Evolutionary conservation across 768 basidiomycete genomes (phyloP).

Genomic region (Serendipita vermifera): DNA sequence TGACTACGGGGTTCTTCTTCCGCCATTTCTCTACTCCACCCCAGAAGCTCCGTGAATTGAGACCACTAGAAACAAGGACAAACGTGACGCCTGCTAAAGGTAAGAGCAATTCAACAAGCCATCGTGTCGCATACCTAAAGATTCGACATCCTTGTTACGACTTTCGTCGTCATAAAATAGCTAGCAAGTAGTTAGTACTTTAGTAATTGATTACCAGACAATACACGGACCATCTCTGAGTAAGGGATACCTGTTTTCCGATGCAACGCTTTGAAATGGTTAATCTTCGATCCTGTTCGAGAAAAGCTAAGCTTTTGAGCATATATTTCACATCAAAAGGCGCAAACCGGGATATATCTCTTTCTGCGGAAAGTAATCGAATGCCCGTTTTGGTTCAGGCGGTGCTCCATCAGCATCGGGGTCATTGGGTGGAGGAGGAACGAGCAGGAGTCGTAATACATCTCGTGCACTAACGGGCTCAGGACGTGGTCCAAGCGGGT

Average conservation of each 20-base stretch:
- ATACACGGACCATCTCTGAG: slow-evolving; percentile 52
- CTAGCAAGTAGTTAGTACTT: slow-evolving; percentile 18
- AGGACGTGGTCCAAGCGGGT: slow-evolving; percentile 2
- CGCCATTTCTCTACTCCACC: slow-evolving; percentile 65
- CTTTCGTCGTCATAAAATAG: slow-evolving; percentile 60
- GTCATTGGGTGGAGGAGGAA: slow-evolving; percentile 32
- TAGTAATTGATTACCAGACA: background rate
- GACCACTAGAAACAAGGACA: slow-evolving; percentile 49
- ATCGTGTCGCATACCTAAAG: slow-evolving; percentile 31
- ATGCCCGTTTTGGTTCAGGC: slow-evolving; percentile 32
- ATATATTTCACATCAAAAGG: background rate
- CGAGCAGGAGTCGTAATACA: slow-evolving; percentile 50
- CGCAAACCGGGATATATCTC: slow-evolving; percentile 59
- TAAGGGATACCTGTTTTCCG: slow-evolving; percentile 64
- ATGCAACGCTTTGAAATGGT: slow-evolving; percentile 66
- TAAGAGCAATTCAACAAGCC: slow-evolving; percentile 3
- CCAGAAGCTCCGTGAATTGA: slow-evolving; percentile 50
- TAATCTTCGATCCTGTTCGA: slow-evolving; percentile 58
- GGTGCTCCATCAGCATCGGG: slow-evolving; percentile 15
- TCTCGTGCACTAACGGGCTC: slow-evolving; percentile 46
- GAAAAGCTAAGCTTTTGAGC: background rate
- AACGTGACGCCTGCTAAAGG: slow-evolving; percentile 59
- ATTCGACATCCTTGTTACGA: slow-evolving; percentile 49
- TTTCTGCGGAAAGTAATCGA: slow-evolving; percentile 51
- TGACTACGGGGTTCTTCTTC: no score